A percentile compares a stretch with the other conserved stretches of the same genome.
These are phyloP conservation scores for Annona cherimola DNA, from an alignment of 164 flowering plant species.

Conservation along the genomic window DNA sequence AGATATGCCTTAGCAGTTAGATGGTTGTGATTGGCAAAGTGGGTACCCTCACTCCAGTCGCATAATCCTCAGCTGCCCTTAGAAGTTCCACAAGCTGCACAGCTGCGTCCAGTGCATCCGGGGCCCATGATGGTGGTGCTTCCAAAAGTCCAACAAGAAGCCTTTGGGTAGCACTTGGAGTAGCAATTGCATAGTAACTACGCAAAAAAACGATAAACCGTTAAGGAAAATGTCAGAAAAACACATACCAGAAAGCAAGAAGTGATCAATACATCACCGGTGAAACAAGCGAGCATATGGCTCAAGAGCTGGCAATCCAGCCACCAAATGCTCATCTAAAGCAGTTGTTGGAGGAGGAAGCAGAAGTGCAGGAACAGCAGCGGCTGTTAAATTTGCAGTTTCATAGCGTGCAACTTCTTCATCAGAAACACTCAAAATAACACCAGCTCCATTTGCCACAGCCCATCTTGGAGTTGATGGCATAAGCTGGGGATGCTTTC, in stretches of 20 bases:
- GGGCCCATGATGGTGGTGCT: constrained; percentile 99
- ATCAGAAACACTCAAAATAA: constrained; percentile 90
- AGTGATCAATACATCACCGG: constrained; percentile 36
- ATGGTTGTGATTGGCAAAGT: not conserved
- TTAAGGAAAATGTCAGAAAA: not conserved
- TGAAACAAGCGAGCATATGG: constrained; percentile 97
- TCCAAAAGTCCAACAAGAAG: constrained; percentile 92
- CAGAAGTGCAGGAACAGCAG: constrained; percentile 91
- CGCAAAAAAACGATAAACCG: constrained; percentile 1
- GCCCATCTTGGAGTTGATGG: constrained; percentile 99
- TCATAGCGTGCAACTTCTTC: constrained; percentile 95
- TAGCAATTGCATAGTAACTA: constrained; percentile 93
- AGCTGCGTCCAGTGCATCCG: constrained; percentile 99
- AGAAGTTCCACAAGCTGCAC: constrained; percentile 97
- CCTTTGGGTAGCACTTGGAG: constrained; percentile 96
- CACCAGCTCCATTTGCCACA: constrained; percentile 98
- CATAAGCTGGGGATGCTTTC: constrained; percentile 96
- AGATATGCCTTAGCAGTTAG: not conserved
- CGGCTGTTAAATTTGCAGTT: constrained; percentile 91
- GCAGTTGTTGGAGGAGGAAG: constrained; percentile 97
- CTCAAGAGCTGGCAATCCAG: constrained; percentile 95
- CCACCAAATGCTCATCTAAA: constrained; percentile 92
- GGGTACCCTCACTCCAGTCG: constrained; percentile 88
- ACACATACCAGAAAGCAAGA: not conserved
- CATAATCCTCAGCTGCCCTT: constrained; percentile 95